Conservation (phyloP, 768 basidiomycete species). For the Zangia roseola region DNA sequence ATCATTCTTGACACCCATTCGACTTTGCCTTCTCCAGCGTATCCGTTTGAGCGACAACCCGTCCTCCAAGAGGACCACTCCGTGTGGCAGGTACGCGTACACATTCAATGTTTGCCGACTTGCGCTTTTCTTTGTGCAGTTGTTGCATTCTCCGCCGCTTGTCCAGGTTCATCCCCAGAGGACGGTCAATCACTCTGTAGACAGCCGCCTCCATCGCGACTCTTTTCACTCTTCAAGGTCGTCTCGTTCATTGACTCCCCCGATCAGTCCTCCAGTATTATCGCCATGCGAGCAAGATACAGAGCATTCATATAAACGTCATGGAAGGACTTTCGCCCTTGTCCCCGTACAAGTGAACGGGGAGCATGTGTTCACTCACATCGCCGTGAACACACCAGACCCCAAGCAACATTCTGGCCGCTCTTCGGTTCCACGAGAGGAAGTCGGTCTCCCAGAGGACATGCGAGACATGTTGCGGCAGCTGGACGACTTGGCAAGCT, state of each 20-base stretch:
- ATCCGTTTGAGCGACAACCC: constrained; percentile 1
- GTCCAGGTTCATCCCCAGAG: not conserved
- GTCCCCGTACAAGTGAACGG: constrained; percentile 14
- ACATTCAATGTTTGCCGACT: not conserved
- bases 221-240: not conserved
- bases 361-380: constrained; percentile 15
- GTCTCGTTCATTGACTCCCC: constrained; percentile 13
- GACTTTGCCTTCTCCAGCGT: not conserved
- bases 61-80: not conserved
- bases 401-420: not conserved
- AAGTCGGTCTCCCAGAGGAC: constrained; percentile 26
- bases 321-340: constrained; percentile 15
- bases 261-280: constrained; percentile 15
- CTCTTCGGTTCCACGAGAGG: not conserved
- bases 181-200: not conserved
- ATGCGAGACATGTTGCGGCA: constrained; percentile 27
- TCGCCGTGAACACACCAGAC: constrained; percentile 5
- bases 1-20: constrained; percentile 9
- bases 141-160: constrained; percentile 4
- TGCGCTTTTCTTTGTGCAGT: constrained; percentile 2
- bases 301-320: constrained; percentile 17
- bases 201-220: not conserved
- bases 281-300: not conserved
- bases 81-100: not conserved
- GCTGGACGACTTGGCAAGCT: constrained; percentile 27